Conservation (phyloP, 106 monocot genomes). For the Allium cepa region DNA sequence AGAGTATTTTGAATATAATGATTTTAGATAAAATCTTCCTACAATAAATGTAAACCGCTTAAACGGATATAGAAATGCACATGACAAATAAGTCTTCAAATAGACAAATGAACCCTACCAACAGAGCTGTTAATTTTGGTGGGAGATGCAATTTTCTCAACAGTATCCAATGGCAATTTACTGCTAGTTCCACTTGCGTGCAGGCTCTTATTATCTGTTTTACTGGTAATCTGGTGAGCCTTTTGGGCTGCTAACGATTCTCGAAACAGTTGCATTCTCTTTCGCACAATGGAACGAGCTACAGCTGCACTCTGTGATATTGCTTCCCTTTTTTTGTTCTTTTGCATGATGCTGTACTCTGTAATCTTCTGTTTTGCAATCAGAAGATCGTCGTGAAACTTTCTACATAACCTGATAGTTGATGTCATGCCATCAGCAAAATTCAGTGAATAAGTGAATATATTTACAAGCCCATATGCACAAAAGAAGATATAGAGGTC, state of each 20-base stretch:
- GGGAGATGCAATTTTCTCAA: neutral
- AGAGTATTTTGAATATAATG: too few species aligned
- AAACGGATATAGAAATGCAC: too few species aligned
- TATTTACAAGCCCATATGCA: neutral
- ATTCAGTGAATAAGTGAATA: neutral
- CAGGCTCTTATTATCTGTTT: neutral
- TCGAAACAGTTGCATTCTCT: conserved; percentile 41
- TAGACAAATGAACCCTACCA: neutral
- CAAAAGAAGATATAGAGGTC: neutral
- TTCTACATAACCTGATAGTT: conserved; percentile 37
- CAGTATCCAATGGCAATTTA: conserved; percentile 4
- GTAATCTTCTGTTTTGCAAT: conserved; percentile 36
- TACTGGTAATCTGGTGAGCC: neutral
- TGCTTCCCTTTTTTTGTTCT: conserved; percentile 35
- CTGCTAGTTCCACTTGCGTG: conserved; percentile 6
- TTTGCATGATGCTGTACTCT: conserved; percentile 23
- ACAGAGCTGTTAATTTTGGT: conserved; percentile 4
- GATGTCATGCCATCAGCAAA: neutral
- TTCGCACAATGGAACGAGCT: conserved; percentile 52
- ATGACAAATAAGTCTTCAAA: neutral
- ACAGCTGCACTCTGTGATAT: conserved; percentile 33
- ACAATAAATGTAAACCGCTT: too few species aligned
- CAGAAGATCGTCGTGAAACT: conserved; percentile 33
- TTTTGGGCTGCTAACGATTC: conserved; percentile 22
- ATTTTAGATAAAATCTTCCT: too few species aligned